phyloP scores from a whole-genome alignment of 2,329 filamentous ascomycete species.

The Colletotrichum viniferum region DNA sequence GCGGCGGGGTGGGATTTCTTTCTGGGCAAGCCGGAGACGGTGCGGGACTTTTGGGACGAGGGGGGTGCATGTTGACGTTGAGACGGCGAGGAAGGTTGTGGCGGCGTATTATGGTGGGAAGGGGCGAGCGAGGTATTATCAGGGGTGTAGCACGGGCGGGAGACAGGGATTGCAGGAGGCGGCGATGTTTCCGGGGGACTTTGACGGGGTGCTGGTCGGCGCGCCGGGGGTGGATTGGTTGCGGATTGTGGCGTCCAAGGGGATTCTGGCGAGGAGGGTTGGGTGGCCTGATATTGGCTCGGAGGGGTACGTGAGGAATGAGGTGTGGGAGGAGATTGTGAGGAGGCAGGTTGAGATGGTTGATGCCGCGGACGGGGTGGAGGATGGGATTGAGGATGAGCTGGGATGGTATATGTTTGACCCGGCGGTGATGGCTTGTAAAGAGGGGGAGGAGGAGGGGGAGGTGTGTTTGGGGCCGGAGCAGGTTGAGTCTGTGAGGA shows the following conservation, averaged over 20 bases:
- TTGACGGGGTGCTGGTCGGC: constrained; percentile 42
- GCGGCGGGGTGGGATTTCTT: background rate
- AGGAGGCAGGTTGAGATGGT: background rate
- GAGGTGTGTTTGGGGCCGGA: background rate
- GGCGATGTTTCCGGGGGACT: background rate
- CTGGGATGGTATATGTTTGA: constrained; percentile 46
- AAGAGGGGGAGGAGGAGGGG: background rate
- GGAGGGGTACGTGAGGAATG: constrained; percentile 37
- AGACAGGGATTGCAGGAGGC: background rate
- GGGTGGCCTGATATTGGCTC: constrained; percentile 42
- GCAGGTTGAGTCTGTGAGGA: background rate
- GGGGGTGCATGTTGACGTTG: background rate
- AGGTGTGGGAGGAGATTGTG: constrained; percentile 42
- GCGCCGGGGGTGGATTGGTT: constrained; percentile 40
- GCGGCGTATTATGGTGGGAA: background rate
- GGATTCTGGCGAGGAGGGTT: background rate
- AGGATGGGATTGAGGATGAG: constrained; percentile 48
- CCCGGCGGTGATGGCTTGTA: constrained; percentile 44
- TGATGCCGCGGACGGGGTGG: constrained; percentile 51
- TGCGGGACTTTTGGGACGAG: background rate
- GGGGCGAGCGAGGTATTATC: background rate
- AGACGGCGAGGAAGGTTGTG: background rate
- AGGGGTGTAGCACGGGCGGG: background rate
- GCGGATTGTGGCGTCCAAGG: background rate
- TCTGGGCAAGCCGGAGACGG: background rate